These are phyloP conservation scores for Nothopassalora personata DNA, from an alignment of 2,329 filamentous ascomycete genomes.

Conservation along the genomic window DNA sequence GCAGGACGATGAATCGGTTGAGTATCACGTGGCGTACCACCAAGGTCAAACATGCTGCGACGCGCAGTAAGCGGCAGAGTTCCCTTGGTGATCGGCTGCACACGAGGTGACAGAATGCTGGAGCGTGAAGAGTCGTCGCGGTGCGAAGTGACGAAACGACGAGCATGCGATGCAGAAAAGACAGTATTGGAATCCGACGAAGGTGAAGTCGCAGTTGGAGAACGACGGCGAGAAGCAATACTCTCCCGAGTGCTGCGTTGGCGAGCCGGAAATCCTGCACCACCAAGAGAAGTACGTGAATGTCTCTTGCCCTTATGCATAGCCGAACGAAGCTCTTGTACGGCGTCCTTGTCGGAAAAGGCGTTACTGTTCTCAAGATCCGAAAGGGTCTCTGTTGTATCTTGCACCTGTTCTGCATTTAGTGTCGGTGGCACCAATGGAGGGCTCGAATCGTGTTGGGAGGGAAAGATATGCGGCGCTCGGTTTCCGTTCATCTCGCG, in stretches of 20 bases:
- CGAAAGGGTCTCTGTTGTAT: constrained; percentile 21
- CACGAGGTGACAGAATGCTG: constrained; percentile 57
- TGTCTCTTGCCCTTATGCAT: constrained; percentile 46
- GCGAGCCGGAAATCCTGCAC: constrained; percentile 21
- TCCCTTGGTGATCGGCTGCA: constrained; percentile 52
- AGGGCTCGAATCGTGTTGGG: constrained; percentile 14
- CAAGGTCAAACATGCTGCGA: constrained; percentile 20
- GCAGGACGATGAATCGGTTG: neutral
- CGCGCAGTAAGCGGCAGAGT: constrained; percentile 10
- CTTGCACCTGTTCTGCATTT: constrained; percentile 21
- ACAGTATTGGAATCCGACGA: constrained; percentile 51
- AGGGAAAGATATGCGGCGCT: constrained; percentile 30
- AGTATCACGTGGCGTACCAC: constrained; percentile 1
- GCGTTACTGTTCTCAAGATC: constrained; percentile 17
- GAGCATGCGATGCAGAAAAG: constrained; percentile 61
- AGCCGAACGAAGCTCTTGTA: constrained; percentile 37
- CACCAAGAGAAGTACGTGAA: constrained; percentile 30
- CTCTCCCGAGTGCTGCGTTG: constrained; percentile 31
- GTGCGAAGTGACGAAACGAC: constrained; percentile 60
- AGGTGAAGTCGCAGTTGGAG: constrained; percentile 47
- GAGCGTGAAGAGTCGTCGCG: constrained; percentile 44
- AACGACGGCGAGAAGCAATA: constrained; percentile 48
- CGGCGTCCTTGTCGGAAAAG: constrained; percentile 24
- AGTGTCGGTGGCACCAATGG: constrained; percentile 2
- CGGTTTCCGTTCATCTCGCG: constrained; percentile 43